Conservation (phyloP, 2,329 filamentous ascomycete species). For the Aspergillus tubingensis region DNA sequence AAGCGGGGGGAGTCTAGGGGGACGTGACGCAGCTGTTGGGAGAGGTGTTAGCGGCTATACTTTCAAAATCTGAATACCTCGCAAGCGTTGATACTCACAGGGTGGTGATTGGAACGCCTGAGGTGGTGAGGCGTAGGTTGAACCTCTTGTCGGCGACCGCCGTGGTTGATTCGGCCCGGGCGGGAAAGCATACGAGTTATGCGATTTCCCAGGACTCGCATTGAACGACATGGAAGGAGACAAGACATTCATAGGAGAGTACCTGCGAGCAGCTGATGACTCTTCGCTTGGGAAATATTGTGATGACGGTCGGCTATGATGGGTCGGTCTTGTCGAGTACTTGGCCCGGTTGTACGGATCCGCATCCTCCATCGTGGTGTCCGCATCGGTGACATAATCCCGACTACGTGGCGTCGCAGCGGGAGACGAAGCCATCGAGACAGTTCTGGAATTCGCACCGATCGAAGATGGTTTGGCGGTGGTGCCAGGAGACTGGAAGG, state of each 20-base stretch:
- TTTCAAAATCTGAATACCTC: neutral
- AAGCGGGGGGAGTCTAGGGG: slow-evolving; percentile 74
- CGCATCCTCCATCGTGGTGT: slow-evolving; percentile 84
- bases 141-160: slow-evolving; percentile 75
- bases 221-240: slow-evolving; percentile 79
- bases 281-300: slow-evolving; percentile 73
- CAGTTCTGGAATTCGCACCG: slow-evolving; percentile 48
- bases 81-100: slow-evolving; percentile 42
- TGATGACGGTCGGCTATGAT: slow-evolving; percentile 69
- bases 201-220: slow-evolving; percentile 60
- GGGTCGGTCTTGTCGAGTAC: slow-evolving; percentile 76
- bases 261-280: slow-evolving; percentile 82
- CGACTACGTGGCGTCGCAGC: slow-evolving; percentile 61
- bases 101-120: slow-evolving; percentile 62
- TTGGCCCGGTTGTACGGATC: slow-evolving; percentile 85
- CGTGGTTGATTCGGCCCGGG: slow-evolving; percentile 56
- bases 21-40: slow-evolving; percentile 48
- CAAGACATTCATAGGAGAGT: slow-evolving; percentile 91
- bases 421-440: slow-evolving; percentile 61
- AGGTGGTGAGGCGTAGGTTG: slow-evolving; percentile 58
- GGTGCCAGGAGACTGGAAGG: slow-evolving; percentile 56
- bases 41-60: slow-evolving; percentile 19
- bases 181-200: slow-evolving; percentile 57
- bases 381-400: slow-evolving; percentile 67
- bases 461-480: slow-evolving; percentile 36